Conservation (phyloP, 2,329 filamentous ascomycete species). For the Verticillium nubilum region DNA sequence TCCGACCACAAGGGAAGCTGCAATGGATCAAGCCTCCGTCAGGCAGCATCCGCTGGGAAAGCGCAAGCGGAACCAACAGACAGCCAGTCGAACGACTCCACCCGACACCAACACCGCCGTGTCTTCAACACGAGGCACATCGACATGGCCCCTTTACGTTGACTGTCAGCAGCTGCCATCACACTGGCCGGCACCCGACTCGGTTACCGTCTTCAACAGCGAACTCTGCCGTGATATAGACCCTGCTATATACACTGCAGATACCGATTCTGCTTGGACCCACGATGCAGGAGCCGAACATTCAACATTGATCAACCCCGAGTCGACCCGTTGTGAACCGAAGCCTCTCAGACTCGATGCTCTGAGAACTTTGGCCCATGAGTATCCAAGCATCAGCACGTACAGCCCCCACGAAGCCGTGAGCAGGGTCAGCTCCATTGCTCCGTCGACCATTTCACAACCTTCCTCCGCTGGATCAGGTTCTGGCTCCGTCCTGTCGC, state of each 20-base stretch:
- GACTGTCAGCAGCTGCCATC: background rate
- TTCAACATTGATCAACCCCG: background rate
- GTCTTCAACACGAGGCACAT: background rate
- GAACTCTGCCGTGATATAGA: background rate
- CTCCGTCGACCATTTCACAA: constrained; percentile 12
- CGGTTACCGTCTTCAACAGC: background rate
- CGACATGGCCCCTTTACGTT: background rate
- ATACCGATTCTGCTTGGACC: background rate
- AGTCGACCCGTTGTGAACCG: background rate
- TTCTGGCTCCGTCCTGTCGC: constrained; percentile 19
- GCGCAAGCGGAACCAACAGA: background rate
- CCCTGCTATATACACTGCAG: constrained; percentile 4
- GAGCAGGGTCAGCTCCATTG: constrained; percentile 18
- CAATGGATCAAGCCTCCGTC: background rate
- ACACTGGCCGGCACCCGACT: constrained; percentile 5
- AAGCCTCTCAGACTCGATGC: background rate
- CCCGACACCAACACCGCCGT: background rate
- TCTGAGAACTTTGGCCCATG: background rate
- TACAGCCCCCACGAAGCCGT: constrained; percentile 16
- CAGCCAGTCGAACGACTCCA: background rate
- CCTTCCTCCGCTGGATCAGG: constrained; percentile 18
- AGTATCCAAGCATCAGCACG: background rate
- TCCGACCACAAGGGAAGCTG: background rate
- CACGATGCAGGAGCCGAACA: constrained; percentile 1
- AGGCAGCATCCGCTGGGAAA: background rate